A percentile compares a stretch with the other conserved stretches of the same genome.
These are phyloP conservation scores for Paradendryphiella salina DNA, from an alignment of 2,329 filamentous ascomycete species.

Conservation along the genomic window DNA sequence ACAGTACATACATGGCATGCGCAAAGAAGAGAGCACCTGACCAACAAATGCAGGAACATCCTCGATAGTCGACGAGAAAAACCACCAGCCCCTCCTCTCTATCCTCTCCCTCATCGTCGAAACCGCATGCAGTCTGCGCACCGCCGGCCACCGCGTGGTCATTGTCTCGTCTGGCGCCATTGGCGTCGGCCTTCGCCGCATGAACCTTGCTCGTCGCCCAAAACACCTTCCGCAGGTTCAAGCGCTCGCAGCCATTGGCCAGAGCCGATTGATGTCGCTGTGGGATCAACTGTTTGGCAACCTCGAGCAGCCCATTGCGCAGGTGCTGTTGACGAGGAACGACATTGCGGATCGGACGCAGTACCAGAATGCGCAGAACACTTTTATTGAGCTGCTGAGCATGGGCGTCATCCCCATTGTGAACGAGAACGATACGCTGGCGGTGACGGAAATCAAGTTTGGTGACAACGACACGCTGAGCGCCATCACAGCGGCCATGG, in stretches of 20 bases:
- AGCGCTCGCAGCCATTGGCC: slow-evolving; percentile 92
- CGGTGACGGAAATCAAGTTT: slow-evolving; percentile 98
- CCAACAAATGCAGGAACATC: slow-evolving; percentile 72
- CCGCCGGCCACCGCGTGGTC: slow-evolving; percentile 91
- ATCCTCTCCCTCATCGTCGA: slow-evolving; percentile 92
- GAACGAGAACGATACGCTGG: slow-evolving; percentile 97
- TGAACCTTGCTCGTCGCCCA: slow-evolving; percentile 84
- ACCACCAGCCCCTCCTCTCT: slow-evolving; percentile 88
- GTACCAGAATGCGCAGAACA: slow-evolving; percentile 96
- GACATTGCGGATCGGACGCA: slow-evolving; percentile 96
- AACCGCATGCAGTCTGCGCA: slow-evolving; percentile 81
- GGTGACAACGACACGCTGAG: slow-evolving; percentile 98
- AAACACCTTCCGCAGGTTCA: slow-evolving; percentile 90
- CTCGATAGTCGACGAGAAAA: slow-evolving; percentile 97
- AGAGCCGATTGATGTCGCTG: slow-evolving; percentile 90
- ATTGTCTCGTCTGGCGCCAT: slow-evolving; percentile 97
- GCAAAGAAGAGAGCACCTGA: slow-evolving; percentile 32
- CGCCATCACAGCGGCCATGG: slow-evolving; percentile 95
- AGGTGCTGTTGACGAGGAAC: slow-evolving; percentile 90
- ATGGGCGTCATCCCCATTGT: slow-evolving; percentile 98
- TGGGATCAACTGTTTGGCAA: slow-evolving; percentile 94
- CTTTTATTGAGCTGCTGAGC: slow-evolving; percentile 82
- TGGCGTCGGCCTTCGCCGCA: slow-evolving; percentile 85
- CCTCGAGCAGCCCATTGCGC: slow-evolving; percentile 85
- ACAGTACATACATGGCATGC: slow-evolving; percentile 29